phyloP scores from a whole-genome alignment of 371 early-diverging fungal genomes.

The Mortierella sp. region DNA sequence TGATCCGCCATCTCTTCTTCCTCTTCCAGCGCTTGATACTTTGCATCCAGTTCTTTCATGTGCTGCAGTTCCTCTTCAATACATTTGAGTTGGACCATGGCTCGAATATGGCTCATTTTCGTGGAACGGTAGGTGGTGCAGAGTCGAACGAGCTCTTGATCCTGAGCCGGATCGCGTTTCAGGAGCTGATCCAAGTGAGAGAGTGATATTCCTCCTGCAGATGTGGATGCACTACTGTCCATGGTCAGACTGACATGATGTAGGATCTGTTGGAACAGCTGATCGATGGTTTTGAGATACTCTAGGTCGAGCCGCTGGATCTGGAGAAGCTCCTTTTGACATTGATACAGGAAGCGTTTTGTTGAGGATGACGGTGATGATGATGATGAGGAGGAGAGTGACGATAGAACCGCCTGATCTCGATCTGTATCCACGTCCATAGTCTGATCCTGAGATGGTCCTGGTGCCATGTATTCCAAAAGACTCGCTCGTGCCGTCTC shows the following conservation, averaged over 20 bases:
- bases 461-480: constrained; percentile 6
- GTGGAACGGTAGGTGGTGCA: constrained; percentile 46
- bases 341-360: constrained; percentile 27
- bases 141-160: constrained; percentile 34
- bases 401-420: not conserved
- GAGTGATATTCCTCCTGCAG: not conserved
- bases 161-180: constrained; percentile 24
- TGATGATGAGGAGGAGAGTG: not conserved
- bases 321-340: constrained; percentile 17
- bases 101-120: constrained; percentile 49
- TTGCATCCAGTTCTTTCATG: constrained; percentile 23
- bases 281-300: constrained; percentile 8
- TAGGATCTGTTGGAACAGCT: constrained; percentile 9
- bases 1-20: not conserved
- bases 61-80: constrained; percentile 34
- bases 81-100: constrained; percentile 38
- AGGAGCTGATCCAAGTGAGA: constrained; percentile 12
- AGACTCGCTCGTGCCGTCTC: constrained; percentile 15
- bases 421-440: constrained; percentile 1
- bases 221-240: too few species aligned
- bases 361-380: not conserved
- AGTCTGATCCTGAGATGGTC: not conserved
- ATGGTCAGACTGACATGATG: not conserved
- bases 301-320: constrained; percentile 19
- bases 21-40: constrained; percentile 7